Evolutionary conservation across 2,329 filamentous ascomycete genomes (phyloP), one percentile per base, ranked within the genome.

Genomic region (Cladophialophora psammophila): DNA sequence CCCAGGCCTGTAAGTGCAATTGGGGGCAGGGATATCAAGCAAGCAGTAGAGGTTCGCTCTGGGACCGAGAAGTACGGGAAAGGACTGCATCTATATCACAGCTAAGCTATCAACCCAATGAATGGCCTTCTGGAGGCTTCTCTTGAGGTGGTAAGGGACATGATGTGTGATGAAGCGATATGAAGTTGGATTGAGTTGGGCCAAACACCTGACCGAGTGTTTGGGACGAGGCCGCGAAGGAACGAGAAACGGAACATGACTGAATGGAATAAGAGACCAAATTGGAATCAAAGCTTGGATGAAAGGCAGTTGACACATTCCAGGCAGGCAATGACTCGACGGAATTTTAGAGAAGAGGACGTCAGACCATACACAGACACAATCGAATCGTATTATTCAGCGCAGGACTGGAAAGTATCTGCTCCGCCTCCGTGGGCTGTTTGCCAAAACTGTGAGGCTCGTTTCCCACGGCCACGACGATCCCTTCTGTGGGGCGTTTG

Each of bases 241-340:
- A 26, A 50, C 45, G 45, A 50, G 45, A 50, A 50, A 50, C 45
- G 45, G 26, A 50, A 26, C 45, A 50, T 26, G 45, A 50, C 18
- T 18, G 45, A 26, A 50, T 50, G 45, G 45, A 50, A 50, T 50
- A 50, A 26, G 45, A 26, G 45, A 50, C 45, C 18, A 50, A 50
- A 26, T 50, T 50, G 45, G 45, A 50, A 50, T 50, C 45, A n/a
- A 50, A 26, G 18, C 18, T 50, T 50, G 45, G 45, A 50, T 50
- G 45, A 50, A 5, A 45, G 4, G 45, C 45, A 50, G 45, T 26
- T 9, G 45, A 50, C 26, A 42, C 7, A 26, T 13, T 26, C 45
- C 18, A 50, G 45, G 26, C 45, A 3, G 15, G 18, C 45, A 9
- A 50, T 26, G 45, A 50, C 45, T 50, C 18, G 45, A 31, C 45